Conservation (phyloP, 371 early-diverging fungal species). For the Smittium culicis region DNA sequence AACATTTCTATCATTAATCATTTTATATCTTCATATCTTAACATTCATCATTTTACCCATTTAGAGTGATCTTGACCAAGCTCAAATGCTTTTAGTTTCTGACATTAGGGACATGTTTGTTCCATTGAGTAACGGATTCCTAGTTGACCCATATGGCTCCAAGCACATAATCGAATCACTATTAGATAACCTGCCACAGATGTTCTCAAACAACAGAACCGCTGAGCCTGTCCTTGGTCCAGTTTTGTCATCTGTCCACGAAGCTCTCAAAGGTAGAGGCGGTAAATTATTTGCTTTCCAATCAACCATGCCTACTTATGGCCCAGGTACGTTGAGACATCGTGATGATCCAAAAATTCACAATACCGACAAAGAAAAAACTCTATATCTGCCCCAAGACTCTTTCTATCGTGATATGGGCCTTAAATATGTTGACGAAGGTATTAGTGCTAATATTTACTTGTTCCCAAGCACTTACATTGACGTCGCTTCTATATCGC, state of each 20-base stretch:
- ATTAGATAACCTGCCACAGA: slow-evolving; percentile 59
- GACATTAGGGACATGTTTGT: slow-evolving; percentile 87
- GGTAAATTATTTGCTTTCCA: slow-evolving; percentile 79
- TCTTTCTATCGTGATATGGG: slow-evolving; percentile 69
- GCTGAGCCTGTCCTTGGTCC: slow-evolving; percentile 71
- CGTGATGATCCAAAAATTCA: slow-evolving; percentile 78
- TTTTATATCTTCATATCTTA: too few relatives aligned
- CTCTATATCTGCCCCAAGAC: slow-evolving; percentile 72
- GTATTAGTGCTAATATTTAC: slow-evolving; percentile 76
- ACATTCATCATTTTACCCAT: not conserved
- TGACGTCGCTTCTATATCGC: slow-evolving; percentile 65
- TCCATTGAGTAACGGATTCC: slow-evolving; percentile 70
- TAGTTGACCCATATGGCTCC: slow-evolving; percentile 70
- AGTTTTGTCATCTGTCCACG: slow-evolving; percentile 56
- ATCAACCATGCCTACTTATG: slow-evolving; percentile 63
- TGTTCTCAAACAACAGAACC: slow-evolving; percentile 61
- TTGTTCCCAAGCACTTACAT: slow-evolving; percentile 72
- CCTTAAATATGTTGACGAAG: slow-evolving; percentile 55
- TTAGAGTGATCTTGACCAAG: slow-evolving; percentile 46
- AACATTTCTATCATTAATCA: too few relatives aligned
- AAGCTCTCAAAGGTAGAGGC: slow-evolving; percentile 64
- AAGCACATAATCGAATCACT: slow-evolving; percentile 56
- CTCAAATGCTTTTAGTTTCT: slow-evolving; percentile 89
- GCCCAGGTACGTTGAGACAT: slow-evolving; percentile 68
- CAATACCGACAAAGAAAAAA: slow-evolving; percentile 78